Evolutionary conservation across 768 basidiomycete species (phyloP), one percentile per base, ranked within the genome.

Genomic region (Boletus patriciae): DNA sequence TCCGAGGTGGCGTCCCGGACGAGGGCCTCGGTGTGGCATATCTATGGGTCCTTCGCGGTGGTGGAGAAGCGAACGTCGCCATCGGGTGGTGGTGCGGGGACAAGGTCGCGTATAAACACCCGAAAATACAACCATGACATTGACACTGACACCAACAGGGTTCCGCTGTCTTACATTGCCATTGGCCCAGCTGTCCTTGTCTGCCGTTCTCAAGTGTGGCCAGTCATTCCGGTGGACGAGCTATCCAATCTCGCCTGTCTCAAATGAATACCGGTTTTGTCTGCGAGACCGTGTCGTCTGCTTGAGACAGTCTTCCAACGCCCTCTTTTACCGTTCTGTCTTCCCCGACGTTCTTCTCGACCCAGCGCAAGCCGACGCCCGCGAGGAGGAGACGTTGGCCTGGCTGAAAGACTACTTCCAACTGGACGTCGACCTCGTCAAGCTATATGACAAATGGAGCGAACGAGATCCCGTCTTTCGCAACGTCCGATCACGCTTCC

Each of bases 381-480:
- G 76, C 51, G 80, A 90, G 44, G 79, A 79, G 6, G 87, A 90
- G 65, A 92, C 91, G 0, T 68, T 90, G 40, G 66, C 72, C 5
- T 93, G 90, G 88, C 71, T 99, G 31, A 78, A 77, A 29, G 86
- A 92, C 69, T 98, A 99, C 73, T 95, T 99, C 67, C 92, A 95
- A 61, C 81, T 99, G 7, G 80, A 89, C 45, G 75, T 89, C 10
- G 87, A 91, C 68, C 79, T 98, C 10, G 70, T 76, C 19, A 66
- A 70, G 23, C 78, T 98, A 3, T 98, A 98, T 67, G 73, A 77
- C 19, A 74, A 86, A 58, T 99, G 96, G 96, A 76, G 83, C 33
- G 62, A 65, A 18, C 75, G 79, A 45, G 97, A 99, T 66, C 75
- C 80, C 31, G 84, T 94, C 52, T 97, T 98, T 69, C 76, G 82